phyloP scores from a whole-genome alignment of 1,284 basidiomycete genomes.

The Apiotrichum gracile region DNA sequence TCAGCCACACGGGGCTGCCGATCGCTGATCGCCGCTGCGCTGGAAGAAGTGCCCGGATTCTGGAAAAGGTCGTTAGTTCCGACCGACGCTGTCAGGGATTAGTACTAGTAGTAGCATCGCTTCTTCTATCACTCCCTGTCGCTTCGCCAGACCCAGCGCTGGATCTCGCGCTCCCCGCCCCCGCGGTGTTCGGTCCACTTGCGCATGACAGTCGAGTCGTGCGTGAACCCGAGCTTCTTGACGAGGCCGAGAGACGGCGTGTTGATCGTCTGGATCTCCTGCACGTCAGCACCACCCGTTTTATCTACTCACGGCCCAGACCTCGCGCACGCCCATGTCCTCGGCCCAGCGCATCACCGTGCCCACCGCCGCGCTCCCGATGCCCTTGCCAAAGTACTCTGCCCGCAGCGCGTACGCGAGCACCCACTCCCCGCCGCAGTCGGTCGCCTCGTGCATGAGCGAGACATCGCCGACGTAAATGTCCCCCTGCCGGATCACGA shows the following conservation, averaged over 20 bases:
- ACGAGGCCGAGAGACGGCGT: background rate
- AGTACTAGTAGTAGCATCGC: no score
- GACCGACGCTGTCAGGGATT: no score
- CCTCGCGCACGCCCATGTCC: background rate
- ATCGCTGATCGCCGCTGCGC: no score
- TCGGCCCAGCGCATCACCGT: background rate
- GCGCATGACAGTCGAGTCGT: background rate
- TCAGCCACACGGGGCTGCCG: no score
- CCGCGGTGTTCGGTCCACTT: background rate
- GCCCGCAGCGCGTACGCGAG: background rate
- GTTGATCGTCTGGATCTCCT: background rate
- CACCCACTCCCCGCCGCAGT: background rate
- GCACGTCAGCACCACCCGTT: background rate
- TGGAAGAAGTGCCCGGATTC: no score
- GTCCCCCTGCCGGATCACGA: background rate
- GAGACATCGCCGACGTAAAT: background rate
- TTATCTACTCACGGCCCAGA: background rate
- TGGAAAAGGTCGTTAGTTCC: no score
- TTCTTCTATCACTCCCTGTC: background rate
- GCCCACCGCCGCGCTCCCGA: background rate
- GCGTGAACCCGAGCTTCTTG: background rate
- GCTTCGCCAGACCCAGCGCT: background rate
- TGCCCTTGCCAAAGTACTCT: background rate
- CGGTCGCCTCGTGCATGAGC: background rate
- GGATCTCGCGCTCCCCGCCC: background rate